phyloP scores from a whole-genome alignment of 257 asterid genomes.

The Cordia subcordata region DNA sequence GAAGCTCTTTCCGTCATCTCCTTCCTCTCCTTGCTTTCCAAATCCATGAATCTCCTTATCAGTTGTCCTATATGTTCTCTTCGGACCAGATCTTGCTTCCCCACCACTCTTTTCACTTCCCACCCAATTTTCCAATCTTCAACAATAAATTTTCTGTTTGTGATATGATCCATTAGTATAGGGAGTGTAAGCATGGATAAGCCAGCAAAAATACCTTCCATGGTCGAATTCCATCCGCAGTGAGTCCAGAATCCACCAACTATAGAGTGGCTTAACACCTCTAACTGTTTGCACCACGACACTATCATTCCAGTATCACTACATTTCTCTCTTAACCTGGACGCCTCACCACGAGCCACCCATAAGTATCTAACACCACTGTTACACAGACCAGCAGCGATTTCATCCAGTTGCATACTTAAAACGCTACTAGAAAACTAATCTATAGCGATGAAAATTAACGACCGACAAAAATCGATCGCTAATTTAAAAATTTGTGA shows the following conservation, averaged over 20 bases:
- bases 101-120: constrained; percentile 34
- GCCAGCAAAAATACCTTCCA: constrained; percentile 50
- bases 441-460: too few species aligned
- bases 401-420: constrained; percentile 50
- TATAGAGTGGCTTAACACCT: constrained; percentile 45
- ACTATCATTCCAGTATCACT: constrained; percentile 39
- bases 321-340: constrained; percentile 32
- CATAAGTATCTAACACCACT: constrained; percentile 60
- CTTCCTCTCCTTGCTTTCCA: constrained; percentile 33
- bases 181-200: constrained; percentile 53
- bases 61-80: constrained; percentile 27
- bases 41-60: constrained; percentile 39
- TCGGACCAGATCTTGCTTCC: constrained; percentile 22
- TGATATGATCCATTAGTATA: constrained; percentile 42
- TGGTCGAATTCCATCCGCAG: constrained; percentile 70
- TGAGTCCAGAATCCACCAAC: constrained; percentile 73
- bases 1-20: constrained; percentile 33
- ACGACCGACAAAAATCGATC: too few species aligned
- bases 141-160: constrained; percentile 42
- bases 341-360: constrained; percentile 68
- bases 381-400: constrained; percentile 38
- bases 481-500: too few species aligned
- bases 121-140: constrained; percentile 66
- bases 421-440: too few species aligned
- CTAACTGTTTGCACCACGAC: constrained; percentile 59